Percentiles rank a stretch among this genome's conserved stretches.
These are phyloP conservation scores for Marasmius tenuissimus DNA, from an alignment of 1,284 basidiomycete species.

Conservation along the genomic window DNA sequence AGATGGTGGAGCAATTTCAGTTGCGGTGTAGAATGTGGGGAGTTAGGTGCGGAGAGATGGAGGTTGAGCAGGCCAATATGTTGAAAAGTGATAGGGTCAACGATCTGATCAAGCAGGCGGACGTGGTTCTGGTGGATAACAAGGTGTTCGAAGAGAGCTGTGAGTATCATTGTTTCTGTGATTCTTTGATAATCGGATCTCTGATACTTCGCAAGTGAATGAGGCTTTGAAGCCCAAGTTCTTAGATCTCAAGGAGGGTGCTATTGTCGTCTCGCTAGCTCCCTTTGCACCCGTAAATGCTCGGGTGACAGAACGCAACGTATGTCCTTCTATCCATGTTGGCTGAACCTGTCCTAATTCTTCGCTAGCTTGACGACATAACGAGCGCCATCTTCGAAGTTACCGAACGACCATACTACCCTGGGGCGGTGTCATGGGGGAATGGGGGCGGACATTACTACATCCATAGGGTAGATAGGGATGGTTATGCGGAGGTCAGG, in stretches of 20 bases:
- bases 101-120: slow-evolving; percentile 63
- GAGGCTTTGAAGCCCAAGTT: slow-evolving; percentile 73
- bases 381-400: slow-evolving; percentile 70
- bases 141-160: slow-evolving; percentile 72
- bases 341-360: slow-evolving; percentile 5
- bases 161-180: slow-evolving; percentile 37
- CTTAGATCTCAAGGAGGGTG: slow-evolving; percentile 78
- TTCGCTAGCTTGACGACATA: slow-evolving; percentile 65
- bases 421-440: slow-evolving; percentile 76
- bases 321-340: slow-evolving; percentile 31
- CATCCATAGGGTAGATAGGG: slow-evolving; percentile 71
- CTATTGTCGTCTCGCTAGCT: slow-evolving; percentile 72
- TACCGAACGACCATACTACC: slow-evolving; percentile 60
- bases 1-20: slow-evolving; percentile 61
- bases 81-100: slow-evolving; percentile 58
- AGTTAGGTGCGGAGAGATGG: slow-evolving; percentile 61
- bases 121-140: slow-evolving; percentile 78
- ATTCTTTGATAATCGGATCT: slow-evolving; percentile 1
- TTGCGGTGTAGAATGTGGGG: slow-evolving; percentile 78
- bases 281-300: slow-evolving; percentile 67
- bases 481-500: slow-evolving; percentile 60
- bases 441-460: slow-evolving; percentile 68
- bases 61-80: slow-evolving; percentile 76
- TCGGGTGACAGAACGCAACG: slow-evolving; percentile 73
- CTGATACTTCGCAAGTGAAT: slow-evolving; percentile 52